These are phyloP conservation scores for Rhynchospora tenuis DNA, from an alignment of 176 grass and related monocot species.

Conservation along the genomic window DNA sequence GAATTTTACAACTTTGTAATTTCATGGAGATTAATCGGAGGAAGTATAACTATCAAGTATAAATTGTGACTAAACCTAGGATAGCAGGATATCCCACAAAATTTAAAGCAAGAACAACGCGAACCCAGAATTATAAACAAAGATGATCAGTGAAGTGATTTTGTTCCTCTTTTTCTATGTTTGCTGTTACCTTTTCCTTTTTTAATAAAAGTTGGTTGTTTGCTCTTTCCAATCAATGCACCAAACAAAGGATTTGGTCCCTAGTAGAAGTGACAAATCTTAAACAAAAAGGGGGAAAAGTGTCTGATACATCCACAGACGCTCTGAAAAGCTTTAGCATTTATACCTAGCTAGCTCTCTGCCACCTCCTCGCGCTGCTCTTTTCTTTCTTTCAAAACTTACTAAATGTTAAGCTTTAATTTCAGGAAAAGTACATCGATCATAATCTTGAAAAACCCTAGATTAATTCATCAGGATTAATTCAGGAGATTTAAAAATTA, in stretches of 20 bases:
- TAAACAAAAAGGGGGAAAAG: neutral
- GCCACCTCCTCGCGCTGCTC: neutral
- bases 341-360: neutral
- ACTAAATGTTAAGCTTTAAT: no score
- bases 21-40: no score
- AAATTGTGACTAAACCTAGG: no score
- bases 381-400: neutral
- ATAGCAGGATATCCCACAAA: no score
- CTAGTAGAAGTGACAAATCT: constrained; percentile 1
- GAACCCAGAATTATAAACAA: neutral
- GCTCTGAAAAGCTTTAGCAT: neutral
- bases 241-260: neutral
- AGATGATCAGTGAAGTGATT: neutral
- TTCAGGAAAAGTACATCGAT: neutral
- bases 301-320: neutral
- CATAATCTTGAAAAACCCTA: no score
- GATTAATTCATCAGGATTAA: neutral
- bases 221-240: neutral
- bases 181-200: neutral
- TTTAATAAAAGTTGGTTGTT: neutral
- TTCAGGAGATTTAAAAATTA: neutral
- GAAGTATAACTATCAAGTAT: no score
- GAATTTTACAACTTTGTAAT: no score
- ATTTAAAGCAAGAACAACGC: no score
- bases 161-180: neutral